phyloP scores from a whole-genome alignment of 2,329 filamentous ascomycete genomes.

The Aspergillus intermedius region DNA sequence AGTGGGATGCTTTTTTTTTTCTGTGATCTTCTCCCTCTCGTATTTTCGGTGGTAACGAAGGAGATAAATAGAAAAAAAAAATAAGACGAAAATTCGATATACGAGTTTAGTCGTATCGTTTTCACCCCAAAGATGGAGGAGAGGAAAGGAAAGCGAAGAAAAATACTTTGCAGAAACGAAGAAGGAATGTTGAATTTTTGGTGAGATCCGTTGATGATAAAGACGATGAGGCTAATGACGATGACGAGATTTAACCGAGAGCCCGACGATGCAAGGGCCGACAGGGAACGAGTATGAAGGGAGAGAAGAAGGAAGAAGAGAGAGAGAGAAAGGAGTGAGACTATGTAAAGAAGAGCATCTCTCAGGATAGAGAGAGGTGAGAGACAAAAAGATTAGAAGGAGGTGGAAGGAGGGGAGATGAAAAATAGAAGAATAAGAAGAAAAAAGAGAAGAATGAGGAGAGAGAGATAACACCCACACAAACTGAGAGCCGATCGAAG shows the following conservation, averaged over 20 bases:
- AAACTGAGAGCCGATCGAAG: not conserved
- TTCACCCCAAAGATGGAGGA: too few species aligned
- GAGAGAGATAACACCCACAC: constrained; percentile 1
- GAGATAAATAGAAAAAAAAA: too few species aligned
- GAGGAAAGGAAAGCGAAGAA: too few species aligned
- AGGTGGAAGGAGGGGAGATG: constrained; percentile 2
- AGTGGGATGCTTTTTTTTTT: not conserved
- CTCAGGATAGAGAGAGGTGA: constrained; percentile 11
- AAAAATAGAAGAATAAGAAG: constrained; percentile 1
- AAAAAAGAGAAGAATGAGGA: constrained; percentile 4
- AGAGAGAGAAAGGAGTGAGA: constrained; percentile 5
- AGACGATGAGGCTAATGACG: too few species aligned
- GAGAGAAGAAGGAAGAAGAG: constrained; percentile 1
- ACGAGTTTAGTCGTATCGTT: too few species aligned
- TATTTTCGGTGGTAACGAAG: not conserved
- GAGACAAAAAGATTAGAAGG: constrained; percentile 7
- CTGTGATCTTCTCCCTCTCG: not conserved
- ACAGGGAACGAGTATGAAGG: constrained; percentile 13
- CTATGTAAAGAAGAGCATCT: constrained; percentile 2
- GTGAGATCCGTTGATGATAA: not conserved
- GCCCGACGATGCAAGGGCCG: constrained; percentile 4
- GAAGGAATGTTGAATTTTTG: too few species aligned
- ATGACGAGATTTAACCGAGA: too few species aligned
- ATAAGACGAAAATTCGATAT: too few species aligned
- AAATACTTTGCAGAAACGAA: too few species aligned